Percentiles rank a stretch among this genome's conserved stretches.
These are phyloP conservation scores for Coffea canephora DNA, from an alignment of 257 asterid genomes.

Conservation along the genomic window DNA sequence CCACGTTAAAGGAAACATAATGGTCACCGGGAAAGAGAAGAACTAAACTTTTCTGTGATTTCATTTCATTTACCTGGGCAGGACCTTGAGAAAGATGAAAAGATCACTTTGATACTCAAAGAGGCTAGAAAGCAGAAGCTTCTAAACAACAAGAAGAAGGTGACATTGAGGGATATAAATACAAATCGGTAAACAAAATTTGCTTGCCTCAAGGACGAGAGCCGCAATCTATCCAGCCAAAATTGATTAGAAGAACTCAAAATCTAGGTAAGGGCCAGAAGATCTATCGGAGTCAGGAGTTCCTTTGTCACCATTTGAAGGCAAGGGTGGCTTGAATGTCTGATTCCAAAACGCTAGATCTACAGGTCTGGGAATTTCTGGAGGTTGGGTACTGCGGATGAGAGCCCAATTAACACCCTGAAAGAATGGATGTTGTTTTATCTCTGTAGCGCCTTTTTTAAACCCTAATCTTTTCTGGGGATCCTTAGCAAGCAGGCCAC, in stretches of 20 bases:
- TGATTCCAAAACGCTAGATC: conserved; percentile 53
- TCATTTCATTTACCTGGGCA: conserved; percentile 10
- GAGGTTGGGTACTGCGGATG: conserved; percentile 71
- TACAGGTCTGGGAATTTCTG: conserved; percentile 65
- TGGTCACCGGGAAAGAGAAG: not conserved
- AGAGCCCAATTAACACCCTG: conserved; percentile 88
- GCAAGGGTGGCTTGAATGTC: conserved; percentile 39
- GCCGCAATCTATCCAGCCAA: conserved; percentile 22
- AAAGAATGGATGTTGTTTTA: conserved; percentile 87
- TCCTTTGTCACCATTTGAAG: conserved; percentile 36
- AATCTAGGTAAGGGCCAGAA: conserved; percentile 78
- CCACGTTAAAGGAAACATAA: not conserved
- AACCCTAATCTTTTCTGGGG: conserved; percentile 81
- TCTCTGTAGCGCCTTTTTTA: conserved; percentile 82
- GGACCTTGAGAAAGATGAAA: not conserved
- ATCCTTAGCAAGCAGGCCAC: conserved; percentile 79
- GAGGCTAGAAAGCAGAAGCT: conserved; percentile 1
- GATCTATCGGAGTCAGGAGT: conserved; percentile 60
- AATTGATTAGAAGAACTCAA: conserved; percentile 65
- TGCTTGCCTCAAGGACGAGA: conserved; percentile 19
- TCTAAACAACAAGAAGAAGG: conserved; percentile 9
- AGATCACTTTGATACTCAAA: not conserved
- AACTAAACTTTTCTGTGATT: not conserved
- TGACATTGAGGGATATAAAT: conserved; percentile 28
- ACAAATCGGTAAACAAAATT: conserved; percentile 21